These are phyloP conservation scores for Scheffersomyces lignosus DNA, from an alignment of 805 yeast genomes.

Conservation along the genomic window DNA sequence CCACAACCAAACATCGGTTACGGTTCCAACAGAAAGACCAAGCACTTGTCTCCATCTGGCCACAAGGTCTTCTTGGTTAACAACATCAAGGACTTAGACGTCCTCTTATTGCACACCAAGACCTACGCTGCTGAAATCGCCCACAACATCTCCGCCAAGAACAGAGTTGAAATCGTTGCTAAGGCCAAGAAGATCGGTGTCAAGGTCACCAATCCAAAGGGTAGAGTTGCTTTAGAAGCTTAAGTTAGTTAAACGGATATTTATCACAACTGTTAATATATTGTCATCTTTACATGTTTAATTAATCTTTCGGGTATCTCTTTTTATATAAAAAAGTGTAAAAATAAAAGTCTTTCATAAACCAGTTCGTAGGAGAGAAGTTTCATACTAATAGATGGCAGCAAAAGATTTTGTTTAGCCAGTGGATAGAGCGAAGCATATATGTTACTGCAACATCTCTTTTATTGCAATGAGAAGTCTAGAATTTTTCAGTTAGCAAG, in stretches of 20 bases:
- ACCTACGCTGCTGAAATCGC: slow-evolving; percentile 99
- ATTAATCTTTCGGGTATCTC: not conserved
- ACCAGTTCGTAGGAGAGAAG: not conserved
- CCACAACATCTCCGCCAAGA: slow-evolving; percentile 96
- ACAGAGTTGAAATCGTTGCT: slow-evolving; percentile 94
- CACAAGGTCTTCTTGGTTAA: slow-evolving; percentile 95
- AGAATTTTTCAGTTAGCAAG: too few species aligned
- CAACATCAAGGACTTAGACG: slow-evolving; percentile 92
- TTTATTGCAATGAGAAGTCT: too few species aligned
- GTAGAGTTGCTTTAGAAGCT: slow-evolving; percentile 97
- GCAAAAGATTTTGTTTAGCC: too few species aligned
- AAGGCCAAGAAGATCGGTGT: slow-evolving; percentile 98
- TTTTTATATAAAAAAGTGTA: too few species aligned
- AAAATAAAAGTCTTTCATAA: not conserved
- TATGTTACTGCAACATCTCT: too few species aligned
- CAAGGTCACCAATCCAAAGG: slow-evolving; percentile 99
- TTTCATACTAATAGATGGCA: too few species aligned
- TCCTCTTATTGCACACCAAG: slow-evolving; percentile 94
- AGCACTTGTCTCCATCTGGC: slow-evolving; percentile 94
- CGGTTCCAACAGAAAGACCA: slow-evolving; percentile 99
- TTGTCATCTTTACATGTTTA: not conserved
- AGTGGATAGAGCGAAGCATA: too few species aligned
- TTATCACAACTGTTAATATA: slow-evolving; percentile 8
- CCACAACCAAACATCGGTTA: slow-evolving; percentile 99
- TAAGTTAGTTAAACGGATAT: slow-evolving; percentile 41